phyloP scores from a whole-genome alignment of 768 basidiomycete species.

The Boletus barrowsii region DNA sequence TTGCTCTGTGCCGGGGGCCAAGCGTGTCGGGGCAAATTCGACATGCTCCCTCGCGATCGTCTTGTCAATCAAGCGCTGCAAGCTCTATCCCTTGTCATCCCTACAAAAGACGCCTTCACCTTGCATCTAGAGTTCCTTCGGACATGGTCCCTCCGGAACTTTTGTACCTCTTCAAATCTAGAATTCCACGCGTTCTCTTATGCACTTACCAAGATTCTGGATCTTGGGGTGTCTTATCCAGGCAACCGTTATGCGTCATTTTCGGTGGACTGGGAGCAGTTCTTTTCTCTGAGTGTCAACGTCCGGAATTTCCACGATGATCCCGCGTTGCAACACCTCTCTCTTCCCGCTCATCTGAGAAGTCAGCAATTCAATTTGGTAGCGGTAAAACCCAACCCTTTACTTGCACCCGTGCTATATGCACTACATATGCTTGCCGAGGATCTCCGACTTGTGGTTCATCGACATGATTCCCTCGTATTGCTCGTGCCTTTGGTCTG shows the following conservation, averaged over 20 bases:
- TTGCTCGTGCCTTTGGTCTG: conserved; percentile 63
- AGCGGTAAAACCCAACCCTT: conserved; percentile 37
- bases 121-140: conserved; percentile 56
- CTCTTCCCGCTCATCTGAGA: conserved; percentile 33
- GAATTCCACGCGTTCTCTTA: conserved; percentile 57
- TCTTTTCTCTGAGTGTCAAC: conserved; percentile 41
- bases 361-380: conserved; percentile 23
- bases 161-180: conserved; percentile 41
- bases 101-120: conserved; percentile 51
- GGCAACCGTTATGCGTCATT: conserved; percentile 10
- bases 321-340: conserved; percentile 48
- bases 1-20: conserved; percentile 53
- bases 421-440: conserved; percentile 81
- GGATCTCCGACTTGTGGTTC: conserved; percentile 56
- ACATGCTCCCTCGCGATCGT: conserved; percentile 51
- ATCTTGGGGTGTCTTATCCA: conserved; percentile 31
- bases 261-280: conserved; percentile 46
- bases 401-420: conserved; percentile 60
- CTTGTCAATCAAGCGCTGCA: conserved; percentile 61
- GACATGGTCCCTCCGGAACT: conserved; percentile 49
- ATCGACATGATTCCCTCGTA: conserved; percentile 53
- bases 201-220: conserved; percentile 50
- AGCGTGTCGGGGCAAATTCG: conserved; percentile 45
- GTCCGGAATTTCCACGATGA: conserved; percentile 57
- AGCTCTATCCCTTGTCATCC: conserved; percentile 59